A percentile compares a stretch with the other conserved stretches of the same genome.
phyloP scores from a whole-genome alignment of 2,329 filamentous ascomycete species.

The Biscogniauxia sp. region DNA sequence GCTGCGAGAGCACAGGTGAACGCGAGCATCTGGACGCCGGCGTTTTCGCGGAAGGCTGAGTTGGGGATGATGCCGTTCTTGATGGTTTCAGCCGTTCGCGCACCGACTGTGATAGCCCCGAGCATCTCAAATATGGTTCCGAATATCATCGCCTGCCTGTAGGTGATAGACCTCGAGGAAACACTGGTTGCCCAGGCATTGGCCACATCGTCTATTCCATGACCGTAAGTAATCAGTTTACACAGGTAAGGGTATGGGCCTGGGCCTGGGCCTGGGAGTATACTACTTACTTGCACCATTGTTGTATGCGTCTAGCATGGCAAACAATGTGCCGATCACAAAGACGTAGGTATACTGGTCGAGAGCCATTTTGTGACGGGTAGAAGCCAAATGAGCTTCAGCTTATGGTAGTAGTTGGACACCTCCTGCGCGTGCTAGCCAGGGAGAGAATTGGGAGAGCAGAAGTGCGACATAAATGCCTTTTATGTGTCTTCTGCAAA shows the following conservation, averaged over 20 bases:
- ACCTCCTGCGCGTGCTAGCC: background rate
- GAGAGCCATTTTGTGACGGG: slow-evolving; percentile 50
- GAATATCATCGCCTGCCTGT: slow-evolving; percentile 66
- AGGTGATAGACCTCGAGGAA: slow-evolving; percentile 73
- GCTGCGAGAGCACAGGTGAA: slow-evolving; percentile 63
- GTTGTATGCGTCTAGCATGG: slow-evolving; percentile 74
- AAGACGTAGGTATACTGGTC: slow-evolving; percentile 69
- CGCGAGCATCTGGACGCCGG: slow-evolving; percentile 66
- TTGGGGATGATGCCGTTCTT: slow-evolving; percentile 73
- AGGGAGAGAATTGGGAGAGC: background rate
- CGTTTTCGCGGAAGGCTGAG: slow-evolving; percentile 55
- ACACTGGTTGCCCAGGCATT: slow-evolving; percentile 81
- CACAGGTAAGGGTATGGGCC: background rate
- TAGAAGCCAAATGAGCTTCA: background rate
- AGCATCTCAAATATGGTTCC: slow-evolving; percentile 66
- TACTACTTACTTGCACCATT: slow-evolving; percentile 68
- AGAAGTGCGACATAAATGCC: background rate
- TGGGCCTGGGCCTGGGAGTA: background rate
- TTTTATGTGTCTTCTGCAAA: background rate
- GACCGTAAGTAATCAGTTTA: slow-evolving; percentile 11
- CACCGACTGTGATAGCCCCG: slow-evolving; percentile 65
- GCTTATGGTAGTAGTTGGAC: background rate
- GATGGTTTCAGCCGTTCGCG: slow-evolving; percentile 72
- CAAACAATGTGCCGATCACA: slow-evolving; percentile 73
- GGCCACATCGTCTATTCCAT: slow-evolving; percentile 68